These are phyloP conservation scores for Aegle marmelos DNA, from an alignment of 345 rosid genomes.

Conservation along the genomic window DNA sequence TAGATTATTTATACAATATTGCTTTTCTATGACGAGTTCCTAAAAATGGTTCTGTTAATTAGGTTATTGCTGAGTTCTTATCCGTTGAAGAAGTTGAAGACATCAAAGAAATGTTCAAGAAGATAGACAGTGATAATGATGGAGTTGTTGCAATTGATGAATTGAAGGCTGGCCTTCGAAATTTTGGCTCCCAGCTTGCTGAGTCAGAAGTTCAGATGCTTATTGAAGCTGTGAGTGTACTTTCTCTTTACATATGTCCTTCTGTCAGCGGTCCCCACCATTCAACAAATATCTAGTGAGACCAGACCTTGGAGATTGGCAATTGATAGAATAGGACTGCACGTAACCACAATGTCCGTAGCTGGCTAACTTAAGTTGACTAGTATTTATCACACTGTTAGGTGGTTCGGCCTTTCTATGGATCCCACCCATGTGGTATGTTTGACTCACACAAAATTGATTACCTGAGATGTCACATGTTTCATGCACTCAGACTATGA, in stretches of 20 bases:
- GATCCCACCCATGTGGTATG: conserved; percentile 12
- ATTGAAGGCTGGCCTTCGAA: conserved; percentile 82
- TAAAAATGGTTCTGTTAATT: conserved; percentile 11
- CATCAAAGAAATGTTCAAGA: conserved; percentile 90
- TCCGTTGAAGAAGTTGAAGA: conserved; percentile 88
- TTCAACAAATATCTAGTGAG: conserved; percentile 4
- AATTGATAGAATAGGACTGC: neutral
- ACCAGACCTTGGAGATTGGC: neutral
- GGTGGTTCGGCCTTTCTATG: neutral
- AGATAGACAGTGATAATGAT: conserved; percentile 88
- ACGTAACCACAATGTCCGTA: neutral
- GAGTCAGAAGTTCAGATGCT: conserved; percentile 97
- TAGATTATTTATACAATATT: neutral
- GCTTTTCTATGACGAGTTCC: neutral
- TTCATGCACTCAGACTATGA: neutral
- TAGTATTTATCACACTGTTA: neutral
- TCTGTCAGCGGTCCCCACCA: conserved; percentile 5
- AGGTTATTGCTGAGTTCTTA: conserved; percentile 98
- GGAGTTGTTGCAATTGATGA: conserved; percentile 87
- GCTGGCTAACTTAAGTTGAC: neutral
- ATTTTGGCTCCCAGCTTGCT: conserved; percentile 76
- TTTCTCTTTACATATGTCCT: conserved; percentile 12
- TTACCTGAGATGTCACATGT: neutral
- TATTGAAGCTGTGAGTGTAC: conserved; percentile 82
- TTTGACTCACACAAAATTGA: neutral